Base-by-base conservation (phyloP, 2,329 filamentous ascomycete genomes). In the Dactylellina drechsleri region DNA sequence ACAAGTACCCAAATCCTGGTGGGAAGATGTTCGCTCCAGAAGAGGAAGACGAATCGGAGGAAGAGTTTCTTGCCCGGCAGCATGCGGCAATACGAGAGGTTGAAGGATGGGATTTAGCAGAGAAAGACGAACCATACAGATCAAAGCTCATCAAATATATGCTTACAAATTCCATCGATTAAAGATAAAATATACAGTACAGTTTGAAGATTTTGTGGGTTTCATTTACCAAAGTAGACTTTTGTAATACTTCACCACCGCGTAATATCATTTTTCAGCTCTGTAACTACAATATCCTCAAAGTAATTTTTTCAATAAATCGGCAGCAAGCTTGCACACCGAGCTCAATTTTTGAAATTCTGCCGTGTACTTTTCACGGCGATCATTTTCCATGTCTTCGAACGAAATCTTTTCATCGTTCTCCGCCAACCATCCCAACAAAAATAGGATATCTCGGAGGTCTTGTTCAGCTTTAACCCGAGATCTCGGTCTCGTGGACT, bases 51-150 rank as follows among this genome's bases (percentile, higher is more conserved):
- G 60, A 73, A 16, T 60, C 67, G 8, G 23, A 50, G 16, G 60
- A 53, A n/a, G 18, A 41, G 2, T 66, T 73, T 26, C 8, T 49
- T 13, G 26, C 56, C n/a, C 45, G 67, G 20, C 60, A 66, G 28
- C 26, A 28, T 5, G 49, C 26, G 23, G 67, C 60, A 4, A 36
- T 73, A 5, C 18, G 23, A 36, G 12, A 60, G 6, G 49, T 66
- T 13, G 41, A 50, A 31, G 15, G 41, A 4, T 73, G 67, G 60
- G 49, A 73, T 15, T 43, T 73, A 31, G 23, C 54, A 47, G 53
- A 65, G 16, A 65, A 66, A 36, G 60, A 66, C 18, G 67, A 73
- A 31, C 45, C 54, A 5, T 73, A 73, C 60, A 54, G 67, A 28
- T 36, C 41, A 3, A 60, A 66, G 16, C 26, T 66, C 13, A 60